Conservation (phyloP, 2,329 filamentous ascomycete species). For the Coniella lustricola region DNA sequence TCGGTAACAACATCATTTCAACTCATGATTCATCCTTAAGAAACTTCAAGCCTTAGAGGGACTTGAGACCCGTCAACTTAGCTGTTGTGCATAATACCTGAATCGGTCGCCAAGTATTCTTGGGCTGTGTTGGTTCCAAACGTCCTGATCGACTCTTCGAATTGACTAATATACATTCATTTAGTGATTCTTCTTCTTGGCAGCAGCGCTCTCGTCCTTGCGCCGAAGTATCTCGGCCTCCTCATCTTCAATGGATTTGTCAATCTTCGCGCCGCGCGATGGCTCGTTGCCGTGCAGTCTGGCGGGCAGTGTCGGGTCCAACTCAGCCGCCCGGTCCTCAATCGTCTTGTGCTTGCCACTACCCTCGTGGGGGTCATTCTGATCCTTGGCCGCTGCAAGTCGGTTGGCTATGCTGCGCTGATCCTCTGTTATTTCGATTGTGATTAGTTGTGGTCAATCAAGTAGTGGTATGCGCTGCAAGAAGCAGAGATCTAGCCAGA, state of each 20-base stretch:
- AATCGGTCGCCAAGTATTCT: too few relatives aligned
- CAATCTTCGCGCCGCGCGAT: conserved; percentile 65
- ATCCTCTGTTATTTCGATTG: conserved; percentile 45
- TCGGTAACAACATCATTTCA: too few relatives aligned
- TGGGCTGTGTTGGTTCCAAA: too few relatives aligned
- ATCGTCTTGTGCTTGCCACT: conserved; percentile 23
- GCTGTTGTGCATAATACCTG: too few relatives aligned
- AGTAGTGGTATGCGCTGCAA: too few relatives aligned
- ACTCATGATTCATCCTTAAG: too few relatives aligned
- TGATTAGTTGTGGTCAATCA: neutral
- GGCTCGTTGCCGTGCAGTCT: conserved; percentile 66
- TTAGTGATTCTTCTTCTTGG: conserved; percentile 17
- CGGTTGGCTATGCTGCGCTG: conserved; percentile 66
- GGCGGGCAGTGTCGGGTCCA: conserved; percentile 30
- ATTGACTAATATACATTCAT: neutral
- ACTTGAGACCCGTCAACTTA: too few relatives aligned
- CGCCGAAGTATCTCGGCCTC: conserved; percentile 57
- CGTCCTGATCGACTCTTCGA: too few relatives aligned
- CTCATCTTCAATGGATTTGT: conserved; percentile 60
- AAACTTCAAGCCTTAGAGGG: too few relatives aligned
- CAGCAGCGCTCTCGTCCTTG: conserved; percentile 27
- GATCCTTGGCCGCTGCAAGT: conserved; percentile 44
- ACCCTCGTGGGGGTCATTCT: conserved; percentile 14
- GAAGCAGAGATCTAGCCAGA: neutral
- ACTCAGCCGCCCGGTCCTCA: conserved; percentile 22